Evolutionary conservation across 2,329 filamentous ascomycete species (phyloP).

Genomic region (Colletotrichum noveboracense): DNA sequence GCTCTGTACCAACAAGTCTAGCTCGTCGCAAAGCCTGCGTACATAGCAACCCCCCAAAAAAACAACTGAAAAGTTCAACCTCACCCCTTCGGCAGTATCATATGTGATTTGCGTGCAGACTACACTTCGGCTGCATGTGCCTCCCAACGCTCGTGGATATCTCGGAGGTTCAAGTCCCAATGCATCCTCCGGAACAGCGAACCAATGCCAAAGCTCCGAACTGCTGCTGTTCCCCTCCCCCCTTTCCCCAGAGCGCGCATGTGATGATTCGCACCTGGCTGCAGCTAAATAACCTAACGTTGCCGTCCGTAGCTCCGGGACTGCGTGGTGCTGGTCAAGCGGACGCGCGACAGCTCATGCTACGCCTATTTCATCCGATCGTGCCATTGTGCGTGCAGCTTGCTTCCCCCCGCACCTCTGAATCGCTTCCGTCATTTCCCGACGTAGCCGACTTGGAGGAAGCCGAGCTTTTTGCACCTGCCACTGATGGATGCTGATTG

Average conservation of each 20-base stretch:
- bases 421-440: conserved; percentile 17
- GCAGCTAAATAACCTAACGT: background rate
- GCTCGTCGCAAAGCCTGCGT: background rate
- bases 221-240: background rate
- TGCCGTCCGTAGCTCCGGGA: conserved; percentile 17
- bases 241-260: background rate
- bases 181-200: background rate
- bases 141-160: background rate
- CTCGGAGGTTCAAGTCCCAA: background rate
- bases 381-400: background rate
- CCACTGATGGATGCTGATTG: background rate
- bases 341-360: background rate
- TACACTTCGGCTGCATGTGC: background rate
- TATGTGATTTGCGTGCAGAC: background rate
- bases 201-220: background rate
- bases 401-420: background rate
- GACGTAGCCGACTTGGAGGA: conserved; percentile 1
- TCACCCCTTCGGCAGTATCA: background rate
- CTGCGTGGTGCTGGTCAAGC: background rate
- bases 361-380: conserved; percentile 8
- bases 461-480: background rate
- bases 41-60: background rate
- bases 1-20: background rate
- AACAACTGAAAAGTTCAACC: background rate
- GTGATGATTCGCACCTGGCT: background rate